Conservation (phyloP, 2,329 filamentous ascomycete species). For the Daldinia eschscholtzii region DNA sequence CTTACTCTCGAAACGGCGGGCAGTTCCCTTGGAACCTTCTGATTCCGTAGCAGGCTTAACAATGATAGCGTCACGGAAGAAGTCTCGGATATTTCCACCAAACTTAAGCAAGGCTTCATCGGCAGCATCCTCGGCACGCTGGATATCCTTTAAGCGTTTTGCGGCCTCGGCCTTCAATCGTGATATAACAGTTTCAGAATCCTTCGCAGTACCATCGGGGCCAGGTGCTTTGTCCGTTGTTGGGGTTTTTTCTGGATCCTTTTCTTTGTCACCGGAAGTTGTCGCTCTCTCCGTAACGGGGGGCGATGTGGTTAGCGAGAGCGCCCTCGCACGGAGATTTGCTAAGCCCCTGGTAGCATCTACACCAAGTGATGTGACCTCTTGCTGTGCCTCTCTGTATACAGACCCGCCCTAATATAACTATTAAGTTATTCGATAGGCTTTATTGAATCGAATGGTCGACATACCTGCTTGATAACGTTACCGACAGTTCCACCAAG, state of each 20-base stretch:
- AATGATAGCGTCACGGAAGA: constrained; percentile 88
- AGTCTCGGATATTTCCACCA: constrained; percentile 88
- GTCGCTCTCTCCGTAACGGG: constrained; percentile 46
- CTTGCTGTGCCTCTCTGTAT: constrained; percentile 88
- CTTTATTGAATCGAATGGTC: constrained; percentile 11
- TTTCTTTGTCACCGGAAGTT: constrained; percentile 53
- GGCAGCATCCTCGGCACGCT: constrained; percentile 92
- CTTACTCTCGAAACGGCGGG: constrained; percentile 92
- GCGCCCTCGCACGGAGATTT: constrained; percentile 78
- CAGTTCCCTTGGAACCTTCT: constrained; percentile 62
- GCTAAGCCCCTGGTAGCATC: constrained; percentile 86
- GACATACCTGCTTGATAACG: constrained; percentile 88
- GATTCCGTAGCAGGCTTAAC: constrained; percentile 79
- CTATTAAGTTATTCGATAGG: constrained; percentile 27
- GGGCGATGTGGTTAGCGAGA: constrained; percentile 71
- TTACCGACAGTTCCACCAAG: constrained; percentile 90
- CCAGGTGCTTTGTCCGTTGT: constrained; percentile 57
- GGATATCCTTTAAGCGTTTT: constrained; percentile 87
- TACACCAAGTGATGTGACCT: constrained; percentile 81
- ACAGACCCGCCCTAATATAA: constrained; percentile 76
- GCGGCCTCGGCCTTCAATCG: constrained; percentile 82
- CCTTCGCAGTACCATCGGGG: constrained; percentile 60
- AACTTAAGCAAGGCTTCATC: constrained; percentile 95
- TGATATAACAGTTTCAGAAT: constrained; percentile 76
- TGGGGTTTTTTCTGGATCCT: constrained; percentile 59